Conservation (phyloP, 1,284 basidiomycete genomes). For the Cutaneotrichosporon sp. region DNA sequence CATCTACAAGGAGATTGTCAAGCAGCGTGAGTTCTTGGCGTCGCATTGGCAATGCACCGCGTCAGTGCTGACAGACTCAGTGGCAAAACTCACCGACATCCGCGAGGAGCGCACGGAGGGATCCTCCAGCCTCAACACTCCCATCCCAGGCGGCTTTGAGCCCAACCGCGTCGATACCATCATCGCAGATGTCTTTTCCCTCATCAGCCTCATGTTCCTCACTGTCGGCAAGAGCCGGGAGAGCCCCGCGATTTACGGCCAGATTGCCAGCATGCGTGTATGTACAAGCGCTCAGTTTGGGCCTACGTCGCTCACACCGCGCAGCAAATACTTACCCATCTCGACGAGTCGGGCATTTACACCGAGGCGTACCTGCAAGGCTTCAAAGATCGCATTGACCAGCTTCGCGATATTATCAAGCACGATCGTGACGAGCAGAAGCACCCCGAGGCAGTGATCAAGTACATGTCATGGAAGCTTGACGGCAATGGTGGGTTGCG, state of each 20-base stretch:
- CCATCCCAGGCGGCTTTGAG: conserved; percentile 55
- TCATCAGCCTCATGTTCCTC: conserved; percentile 87
- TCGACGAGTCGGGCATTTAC: conserved; percentile 91
- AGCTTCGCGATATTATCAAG: conserved; percentile 78
- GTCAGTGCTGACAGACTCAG: conserved; percentile 54
- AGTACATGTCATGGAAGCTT: conserved; percentile 83
- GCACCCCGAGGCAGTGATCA: conserved; percentile 83
- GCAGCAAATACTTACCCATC: conserved; percentile 88
- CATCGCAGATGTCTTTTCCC: conserved; percentile 86
- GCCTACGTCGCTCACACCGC: conserved; percentile 16
- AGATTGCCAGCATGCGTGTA: conserved; percentile 89
- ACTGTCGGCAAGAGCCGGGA: conserved; percentile 91
- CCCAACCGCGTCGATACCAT: conserved; percentile 85
- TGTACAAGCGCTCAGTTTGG: conserved; percentile 51
- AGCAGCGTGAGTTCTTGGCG: conserved; percentile 67
- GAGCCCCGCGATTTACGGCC: conserved; percentile 87
- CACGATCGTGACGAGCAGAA: conserved; percentile 76
- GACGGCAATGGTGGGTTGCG: conserved; percentile 78
- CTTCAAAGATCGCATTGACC: conserved; percentile 73
- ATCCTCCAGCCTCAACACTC: conserved; percentile 16
- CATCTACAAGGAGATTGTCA: conserved; percentile 90
- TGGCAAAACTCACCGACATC: conserved; percentile 87
- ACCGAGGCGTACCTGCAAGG: conserved; percentile 84
- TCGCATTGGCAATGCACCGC: not conserved
- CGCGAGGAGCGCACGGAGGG: conserved; percentile 60